Evolutionary conservation across 805 yeast species (phyloP), one percentile per base, ranked within the genome.

Genomic region (Candida nonsorbophila): DNA sequence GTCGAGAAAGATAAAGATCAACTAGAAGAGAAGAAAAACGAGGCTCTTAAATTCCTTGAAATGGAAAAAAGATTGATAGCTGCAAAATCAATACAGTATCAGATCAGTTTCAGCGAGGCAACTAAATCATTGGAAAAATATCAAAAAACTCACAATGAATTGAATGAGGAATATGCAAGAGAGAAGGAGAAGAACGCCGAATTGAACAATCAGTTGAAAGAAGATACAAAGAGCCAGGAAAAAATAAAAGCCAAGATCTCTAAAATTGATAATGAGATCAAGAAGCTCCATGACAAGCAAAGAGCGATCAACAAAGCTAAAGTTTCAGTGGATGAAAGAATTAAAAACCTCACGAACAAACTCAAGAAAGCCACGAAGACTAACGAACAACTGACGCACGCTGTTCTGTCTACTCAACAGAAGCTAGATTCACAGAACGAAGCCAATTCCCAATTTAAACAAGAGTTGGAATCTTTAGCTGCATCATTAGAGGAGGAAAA

Each of bases 281-380:
- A 41, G 2, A 16, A 27, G 2, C 21, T 51, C 3, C 35, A 42
- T n/a, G 60, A 55, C 29, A 45, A 47, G 25, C 60, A 55, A 23
- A 62, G 57, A 30, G 43, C 51, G 6, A 25, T 53, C 9, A 54
- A 53, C 34, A 71, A 77, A 29, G 73, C 71, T 11, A 74, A 67
- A 30, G 85, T 84, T 8, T 70, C 88, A 4, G 55, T 74, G 30
- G 88, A 85, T 41, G 97, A 90, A 54, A 81, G 77, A 53, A 58
- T 70, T 30, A 86, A 83, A 53, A 84, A 82, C 49, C 53, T 77
- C 24, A 67, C 58, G 18, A 64, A 60, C 19, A 83, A 81, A 44
- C 65, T 64, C 24, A 73, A 69, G 41, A 84, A 82, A 43, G 61
- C 76, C 2, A 67, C 64, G 29, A 83, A 81, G 43, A 52, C 70